A percentile compares a stretch with the other conserved stretches of the same genome.
phyloP scores from a whole-genome alignment of 768 basidiomycete species.

The Trametopsis cervina region DNA sequence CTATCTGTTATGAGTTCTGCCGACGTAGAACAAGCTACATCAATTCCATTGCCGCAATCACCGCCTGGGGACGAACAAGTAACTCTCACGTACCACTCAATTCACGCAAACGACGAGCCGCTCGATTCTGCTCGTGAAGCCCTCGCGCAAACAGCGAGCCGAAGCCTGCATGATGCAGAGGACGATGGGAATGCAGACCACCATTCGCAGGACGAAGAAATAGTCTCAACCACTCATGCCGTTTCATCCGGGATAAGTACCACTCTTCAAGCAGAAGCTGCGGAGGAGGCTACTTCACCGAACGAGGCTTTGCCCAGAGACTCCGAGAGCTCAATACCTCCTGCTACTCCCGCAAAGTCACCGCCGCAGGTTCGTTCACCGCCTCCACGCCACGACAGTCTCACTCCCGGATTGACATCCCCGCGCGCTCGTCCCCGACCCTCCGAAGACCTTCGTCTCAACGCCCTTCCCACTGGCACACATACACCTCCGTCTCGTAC shows the following conservation, averaged over 20 bases:
- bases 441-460: slow-evolving; percentile 13
- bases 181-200: background rate
- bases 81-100: slow-evolving; percentile 11
- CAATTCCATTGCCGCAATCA: slow-evolving; percentile 21
- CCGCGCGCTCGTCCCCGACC: slow-evolving; percentile 11
- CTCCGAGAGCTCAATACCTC: slow-evolving; percentile 12
- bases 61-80: slow-evolving; percentile 17
- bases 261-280: background rate
- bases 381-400: slow-evolving; percentile 19
- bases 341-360: slow-evolving; percentile 21
- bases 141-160: background rate
- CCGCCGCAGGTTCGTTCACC: slow-evolving; percentile 11
- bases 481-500: slow-evolving; percentile 17
- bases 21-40: slow-evolving; percentile 15
- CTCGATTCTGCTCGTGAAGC: slow-evolving; percentile 17
- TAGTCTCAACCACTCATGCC: background rate
- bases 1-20: slow-evolving; percentile 16
- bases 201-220: background rate
- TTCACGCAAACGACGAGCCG: slow-evolving; percentile 1
- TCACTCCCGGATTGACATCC: slow-evolving; percentile 12
- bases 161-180: background rate
- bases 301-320: background rate
- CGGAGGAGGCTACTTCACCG: background rate
- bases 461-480: slow-evolving; percentile 9
- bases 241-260: background rate